phyloP scores from a whole-genome alignment of 1,284 basidiomycete species.

The Filobasidium uniguttulatum region DNA sequence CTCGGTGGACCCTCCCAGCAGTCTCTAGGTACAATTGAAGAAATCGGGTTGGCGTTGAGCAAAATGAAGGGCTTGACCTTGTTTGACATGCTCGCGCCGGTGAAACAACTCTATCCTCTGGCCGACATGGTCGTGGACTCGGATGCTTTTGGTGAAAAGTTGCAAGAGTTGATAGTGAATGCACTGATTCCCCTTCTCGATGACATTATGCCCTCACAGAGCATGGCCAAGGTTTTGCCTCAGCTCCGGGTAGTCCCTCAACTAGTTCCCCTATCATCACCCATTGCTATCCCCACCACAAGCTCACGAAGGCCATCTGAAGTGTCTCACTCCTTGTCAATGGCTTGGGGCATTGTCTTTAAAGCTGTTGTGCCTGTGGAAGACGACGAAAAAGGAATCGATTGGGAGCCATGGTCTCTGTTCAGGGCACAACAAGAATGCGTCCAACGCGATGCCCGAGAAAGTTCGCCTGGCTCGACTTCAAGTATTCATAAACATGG shows the following conservation, averaged over 20 bases:
- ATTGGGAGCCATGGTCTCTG: slow-evolving; percentile 38
- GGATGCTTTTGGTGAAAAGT: slow-evolving; percentile 17
- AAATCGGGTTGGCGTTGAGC: slow-evolving; percentile 34
- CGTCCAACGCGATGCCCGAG: slow-evolving; percentile 18
- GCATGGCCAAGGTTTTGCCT: slow-evolving; percentile 31
- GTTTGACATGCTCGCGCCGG: slow-evolving; percentile 30
- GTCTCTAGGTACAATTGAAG: slow-evolving; percentile 28
- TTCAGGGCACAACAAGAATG: slow-evolving; percentile 38
- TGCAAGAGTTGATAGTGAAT: slow-evolving; percentile 26
- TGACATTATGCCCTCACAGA: slow-evolving; percentile 26
- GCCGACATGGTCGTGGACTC: slow-evolving; percentile 11
- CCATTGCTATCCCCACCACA: slow-evolving; percentile 23
- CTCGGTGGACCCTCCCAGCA: background rate
- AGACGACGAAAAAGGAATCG: slow-evolving; percentile 33
- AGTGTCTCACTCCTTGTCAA: slow-evolving; percentile 12
- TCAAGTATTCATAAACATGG: too few relatives aligned
- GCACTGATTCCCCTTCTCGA: slow-evolving; percentile 35
- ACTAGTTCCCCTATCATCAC: slow-evolving; percentile 21
- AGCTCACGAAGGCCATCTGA: slow-evolving; percentile 15
- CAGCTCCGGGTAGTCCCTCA: slow-evolving; percentile 30
- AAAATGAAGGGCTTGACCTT: slow-evolving; percentile 33
- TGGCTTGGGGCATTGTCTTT: slow-evolving; percentile 37
- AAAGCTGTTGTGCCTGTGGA: slow-evolving; percentile 38
- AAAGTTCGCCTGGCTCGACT: slow-evolving; percentile 1
- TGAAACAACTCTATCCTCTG: slow-evolving; percentile 19